Conservation (phyloP, 225 moss, liverwort and hornwort species). For the Anthoceros angustus region DNA sequence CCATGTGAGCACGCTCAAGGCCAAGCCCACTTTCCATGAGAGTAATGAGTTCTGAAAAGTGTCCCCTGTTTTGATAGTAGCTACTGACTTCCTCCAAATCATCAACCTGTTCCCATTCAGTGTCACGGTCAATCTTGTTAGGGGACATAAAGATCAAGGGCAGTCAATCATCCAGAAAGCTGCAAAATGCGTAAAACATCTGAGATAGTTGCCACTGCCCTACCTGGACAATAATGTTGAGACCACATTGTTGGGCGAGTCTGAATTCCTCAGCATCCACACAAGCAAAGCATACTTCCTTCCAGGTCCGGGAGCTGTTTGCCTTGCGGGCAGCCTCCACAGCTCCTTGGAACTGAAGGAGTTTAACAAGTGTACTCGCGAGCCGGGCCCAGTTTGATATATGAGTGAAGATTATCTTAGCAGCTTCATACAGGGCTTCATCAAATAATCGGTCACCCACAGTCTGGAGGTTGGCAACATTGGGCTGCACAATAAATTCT, state of each 20-base stretch:
- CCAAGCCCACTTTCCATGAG: conserved; percentile 99
- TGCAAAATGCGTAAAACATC: not conserved
- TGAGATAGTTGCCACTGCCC: not conserved
- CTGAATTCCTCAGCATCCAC: conserved; percentile 97
- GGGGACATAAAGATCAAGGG: not conserved
- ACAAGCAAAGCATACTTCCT: conserved; percentile 97
- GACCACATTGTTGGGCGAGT: conserved; percentile 89
- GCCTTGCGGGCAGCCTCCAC: conserved; percentile 99
- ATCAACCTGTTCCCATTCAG: conserved; percentile 41
- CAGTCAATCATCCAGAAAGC: not conserved
- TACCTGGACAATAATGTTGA: conserved; percentile 97
- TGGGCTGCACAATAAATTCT: conserved; percentile 84
- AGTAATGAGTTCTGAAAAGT: conserved; percentile 84
- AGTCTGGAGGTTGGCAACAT: conserved; percentile 83
- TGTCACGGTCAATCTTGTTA: no score
- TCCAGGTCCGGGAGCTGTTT: conserved; percentile 89
- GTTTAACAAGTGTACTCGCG: conserved; percentile 88
- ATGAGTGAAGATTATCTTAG: conserved; percentile 95
- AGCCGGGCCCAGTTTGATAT: conserved; percentile 95
- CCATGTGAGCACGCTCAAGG: conserved; percentile 98
- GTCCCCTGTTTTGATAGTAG: conserved; percentile 89
- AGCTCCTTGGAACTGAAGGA: conserved; percentile 82
- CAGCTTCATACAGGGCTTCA: conserved; percentile 82
- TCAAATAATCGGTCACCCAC: conserved; percentile 91
- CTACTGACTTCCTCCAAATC: conserved; percentile 97